phyloP scores from a whole-genome alignment of 2,329 filamentous ascomycete genomes.

The Macrophomina tecta region DNA sequence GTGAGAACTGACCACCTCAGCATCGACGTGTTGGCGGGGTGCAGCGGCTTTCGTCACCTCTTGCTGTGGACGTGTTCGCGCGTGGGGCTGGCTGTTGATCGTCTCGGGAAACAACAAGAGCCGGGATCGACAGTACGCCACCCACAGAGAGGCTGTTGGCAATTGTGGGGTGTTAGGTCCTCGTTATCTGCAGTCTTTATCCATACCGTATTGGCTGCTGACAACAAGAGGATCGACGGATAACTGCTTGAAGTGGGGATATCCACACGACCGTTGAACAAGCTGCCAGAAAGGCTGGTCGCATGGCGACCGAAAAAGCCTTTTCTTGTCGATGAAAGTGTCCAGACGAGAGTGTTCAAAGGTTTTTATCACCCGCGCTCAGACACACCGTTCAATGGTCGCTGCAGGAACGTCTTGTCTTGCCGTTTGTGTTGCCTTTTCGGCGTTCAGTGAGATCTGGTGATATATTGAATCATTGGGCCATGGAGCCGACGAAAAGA shows the following conservation, averaged over 20 bases:
- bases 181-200: background rate
- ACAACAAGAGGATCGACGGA: too few species aligned
- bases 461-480: background rate
- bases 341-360: too few species aligned
- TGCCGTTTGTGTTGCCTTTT: too few species aligned
- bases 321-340: too few species aligned
- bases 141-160: background rate
- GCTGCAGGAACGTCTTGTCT: too few species aligned
- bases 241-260: too few species aligned
- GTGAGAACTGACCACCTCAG: conserved; percentile 13
- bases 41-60: conserved; percentile 4
- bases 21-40: conserved; percentile 12
- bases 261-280: too few species aligned
- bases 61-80: background rate
- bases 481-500: background rate
- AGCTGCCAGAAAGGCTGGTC: background rate
- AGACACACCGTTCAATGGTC: too few species aligned
- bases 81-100: conserved; percentile 13
- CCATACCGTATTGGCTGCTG: too few species aligned
- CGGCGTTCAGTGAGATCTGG: too few species aligned
- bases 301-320: too few species aligned
- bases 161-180: background rate
- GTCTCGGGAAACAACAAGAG: background rate
- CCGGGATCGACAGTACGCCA: background rate
- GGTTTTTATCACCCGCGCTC: too few species aligned